Evolutionary conservation across 148 eudicot species (phyloP).

Genomic region (Camellia lanceoleosa): DNA sequence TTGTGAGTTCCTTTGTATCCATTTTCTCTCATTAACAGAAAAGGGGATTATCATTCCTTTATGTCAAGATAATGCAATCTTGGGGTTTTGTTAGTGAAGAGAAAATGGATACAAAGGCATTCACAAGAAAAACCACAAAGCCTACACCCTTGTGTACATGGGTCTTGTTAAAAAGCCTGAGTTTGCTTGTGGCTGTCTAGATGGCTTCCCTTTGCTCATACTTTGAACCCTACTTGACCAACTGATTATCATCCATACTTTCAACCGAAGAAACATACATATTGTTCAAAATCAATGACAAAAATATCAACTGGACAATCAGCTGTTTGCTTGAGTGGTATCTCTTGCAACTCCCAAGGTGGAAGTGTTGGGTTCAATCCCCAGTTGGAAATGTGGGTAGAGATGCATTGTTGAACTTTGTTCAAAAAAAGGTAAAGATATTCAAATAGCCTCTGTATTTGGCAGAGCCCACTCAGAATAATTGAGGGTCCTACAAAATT

Average conservation of each 20-base stretch:
- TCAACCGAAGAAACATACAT: neutral
- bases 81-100: neutral
- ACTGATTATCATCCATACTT: neutral
- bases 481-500: neutral
- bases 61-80: neutral
- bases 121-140: neutral
- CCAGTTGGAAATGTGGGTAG: neutral
- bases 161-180: neutral
- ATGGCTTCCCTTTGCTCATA: neutral
- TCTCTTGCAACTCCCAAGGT: neutral
- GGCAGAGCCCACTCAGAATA: neutral
- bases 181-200: neutral
- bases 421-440: no score
- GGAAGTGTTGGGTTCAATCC: neutral
- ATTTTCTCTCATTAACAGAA: no score
- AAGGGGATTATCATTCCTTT: neutral
- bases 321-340: neutral
- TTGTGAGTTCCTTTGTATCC: no score
- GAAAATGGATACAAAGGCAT: neutral
- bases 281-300: neutral
- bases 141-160: neutral
- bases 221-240: neutral
- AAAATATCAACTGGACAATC: neutral
- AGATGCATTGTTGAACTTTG: no score
- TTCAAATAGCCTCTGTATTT: neutral